Evolutionary conservation across 352 stramenopile genomes (phyloP).

Genomic region (Pythium phragmitis): DNA sequence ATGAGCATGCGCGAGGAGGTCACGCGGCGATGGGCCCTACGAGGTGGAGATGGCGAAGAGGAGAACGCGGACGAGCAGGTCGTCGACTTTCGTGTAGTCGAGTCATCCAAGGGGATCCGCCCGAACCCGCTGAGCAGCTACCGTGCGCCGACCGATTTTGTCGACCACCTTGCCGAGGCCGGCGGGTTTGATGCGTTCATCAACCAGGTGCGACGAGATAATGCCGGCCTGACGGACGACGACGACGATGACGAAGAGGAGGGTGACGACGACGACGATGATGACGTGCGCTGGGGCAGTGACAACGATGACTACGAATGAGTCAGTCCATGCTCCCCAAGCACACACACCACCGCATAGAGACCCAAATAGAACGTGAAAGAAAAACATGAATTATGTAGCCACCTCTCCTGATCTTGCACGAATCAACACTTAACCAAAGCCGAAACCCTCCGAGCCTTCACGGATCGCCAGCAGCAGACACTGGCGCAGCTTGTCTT

Average conservation of each 20-base stretch:
- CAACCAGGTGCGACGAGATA: slow-evolving; percentile 82
- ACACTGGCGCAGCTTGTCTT: slow-evolving; percentile 97
- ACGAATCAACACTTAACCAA: slow-evolving; percentile 81
- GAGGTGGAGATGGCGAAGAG: slow-evolving; percentile 10
- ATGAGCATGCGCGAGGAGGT: slow-evolving; percentile 32
- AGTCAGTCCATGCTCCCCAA: not conserved
- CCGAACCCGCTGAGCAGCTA: slow-evolving; percentile 74
- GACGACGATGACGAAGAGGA: slow-evolving; percentile 27
- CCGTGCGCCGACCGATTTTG: slow-evolving; percentile 81
- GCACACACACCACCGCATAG: not conserved
- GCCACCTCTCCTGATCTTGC: slow-evolving; percentile 2
- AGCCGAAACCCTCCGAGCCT: slow-evolving; percentile 97
- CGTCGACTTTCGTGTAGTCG: slow-evolving; percentile 81
- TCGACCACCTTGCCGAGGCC: slow-evolving; percentile 69
- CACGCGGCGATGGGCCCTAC: slow-evolving; percentile 19
- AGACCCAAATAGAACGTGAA: slow-evolving; percentile 1
- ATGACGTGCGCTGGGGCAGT: slow-evolving; percentile 31
- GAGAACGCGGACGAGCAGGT: slow-evolving; percentile 40
- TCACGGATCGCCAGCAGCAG: slow-evolving; percentile 97
- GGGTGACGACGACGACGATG: slow-evolving; percentile 32
- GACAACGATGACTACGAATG: slow-evolving; percentile 36
- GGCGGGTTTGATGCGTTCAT: slow-evolving; percentile 82
- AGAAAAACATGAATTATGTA: slow-evolving; percentile 16
- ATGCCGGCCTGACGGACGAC: slow-evolving; percentile 32
- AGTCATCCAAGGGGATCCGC: slow-evolving; percentile 57